Conservation (phyloP, 2,329 filamentous ascomycete genomes). For the Pestalotiopsis sp. region DNA sequence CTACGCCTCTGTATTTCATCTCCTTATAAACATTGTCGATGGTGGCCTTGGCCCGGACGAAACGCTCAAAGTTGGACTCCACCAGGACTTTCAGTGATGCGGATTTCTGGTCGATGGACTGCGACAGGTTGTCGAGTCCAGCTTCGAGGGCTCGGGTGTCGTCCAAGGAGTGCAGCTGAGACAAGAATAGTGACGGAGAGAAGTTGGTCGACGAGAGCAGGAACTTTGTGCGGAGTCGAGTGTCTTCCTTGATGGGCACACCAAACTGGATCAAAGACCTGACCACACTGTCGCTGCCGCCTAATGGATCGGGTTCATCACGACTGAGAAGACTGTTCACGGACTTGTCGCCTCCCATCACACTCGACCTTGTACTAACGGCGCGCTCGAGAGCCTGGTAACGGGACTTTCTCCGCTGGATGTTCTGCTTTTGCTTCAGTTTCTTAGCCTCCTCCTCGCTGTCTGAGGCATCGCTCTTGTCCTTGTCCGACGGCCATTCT, state of each 20-base stretch:
- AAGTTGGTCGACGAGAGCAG: conserved; percentile 95
- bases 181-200: conserved; percentile 87
- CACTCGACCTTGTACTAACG: conserved; percentile 68
- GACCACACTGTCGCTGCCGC: conserved; percentile 85
- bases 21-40: conserved; percentile 99
- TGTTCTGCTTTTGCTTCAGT: conserved; percentile 49
- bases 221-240: conserved; percentile 78
- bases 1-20: conserved; percentile 77
- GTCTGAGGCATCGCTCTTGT: conserved; percentile 66
- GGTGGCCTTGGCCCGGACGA: conserved; percentile 94
- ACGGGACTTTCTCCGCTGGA: conserved; percentile 69
- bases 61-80: conserved; percentile 97
- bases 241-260: conserved; percentile 81
- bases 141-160: conserved; percentile 79
- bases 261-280: conserved; percentile 75
- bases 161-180: conserved; percentile 84
- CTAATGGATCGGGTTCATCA: conserved; percentile 91
- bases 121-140: conserved; percentile 83
- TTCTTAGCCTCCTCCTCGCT: conserved; percentile 55
- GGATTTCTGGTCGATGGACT: conserved; percentile 96
- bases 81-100: conserved; percentile 95
- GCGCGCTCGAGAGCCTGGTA: conserved; percentile 83
- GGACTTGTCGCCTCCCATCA: conserved; percentile 67
- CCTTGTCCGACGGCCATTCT: conserved; percentile 82
- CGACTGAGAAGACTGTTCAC: conserved; percentile 80